phyloP scores from a whole-genome alignment of 345 rosid species.

The Murraya koenigii region DNA sequence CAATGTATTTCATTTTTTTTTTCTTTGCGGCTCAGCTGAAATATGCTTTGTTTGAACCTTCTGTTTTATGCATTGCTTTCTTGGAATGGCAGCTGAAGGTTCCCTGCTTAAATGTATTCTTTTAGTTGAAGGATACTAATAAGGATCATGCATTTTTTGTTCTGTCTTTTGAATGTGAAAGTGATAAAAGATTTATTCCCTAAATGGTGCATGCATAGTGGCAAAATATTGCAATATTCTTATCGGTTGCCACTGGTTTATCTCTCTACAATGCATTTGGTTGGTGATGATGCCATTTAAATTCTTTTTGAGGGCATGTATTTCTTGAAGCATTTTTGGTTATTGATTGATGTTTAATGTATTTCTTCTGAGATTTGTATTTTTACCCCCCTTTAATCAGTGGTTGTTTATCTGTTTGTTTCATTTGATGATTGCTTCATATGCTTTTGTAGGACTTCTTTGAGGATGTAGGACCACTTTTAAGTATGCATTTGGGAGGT shows the following conservation, averaged over 20 bases:
- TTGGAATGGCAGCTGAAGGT: background rate
- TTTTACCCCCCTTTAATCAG: background rate
- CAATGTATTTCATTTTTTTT: background rate
- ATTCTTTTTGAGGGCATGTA: background rate
- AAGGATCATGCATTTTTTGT: background rate
- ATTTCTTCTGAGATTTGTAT: background rate
- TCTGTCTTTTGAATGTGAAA: background rate
- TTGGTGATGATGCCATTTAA: background rate
- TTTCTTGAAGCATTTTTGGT: background rate
- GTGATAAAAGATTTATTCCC: background rate
- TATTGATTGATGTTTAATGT: constrained; percentile 14
- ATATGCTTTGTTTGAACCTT: background rate
- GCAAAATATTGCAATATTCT: background rate
- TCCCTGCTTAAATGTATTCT: background rate
- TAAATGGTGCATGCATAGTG: background rate
- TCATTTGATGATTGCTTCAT: constrained; percentile 5
- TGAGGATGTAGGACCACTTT: constrained; percentile 96
- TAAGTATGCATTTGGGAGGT: constrained; percentile 98
- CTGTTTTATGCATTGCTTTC: background rate
- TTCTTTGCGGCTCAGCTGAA: background rate
- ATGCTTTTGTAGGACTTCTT: constrained; percentile 73
- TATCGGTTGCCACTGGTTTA: background rate
- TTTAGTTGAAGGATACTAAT: background rate
- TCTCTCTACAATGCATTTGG: background rate
- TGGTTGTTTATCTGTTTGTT: background rate